phyloP scores from a whole-genome alignment of 2,329 filamentous ascomycete genomes.

The Neonectria magnoliae region DNA sequence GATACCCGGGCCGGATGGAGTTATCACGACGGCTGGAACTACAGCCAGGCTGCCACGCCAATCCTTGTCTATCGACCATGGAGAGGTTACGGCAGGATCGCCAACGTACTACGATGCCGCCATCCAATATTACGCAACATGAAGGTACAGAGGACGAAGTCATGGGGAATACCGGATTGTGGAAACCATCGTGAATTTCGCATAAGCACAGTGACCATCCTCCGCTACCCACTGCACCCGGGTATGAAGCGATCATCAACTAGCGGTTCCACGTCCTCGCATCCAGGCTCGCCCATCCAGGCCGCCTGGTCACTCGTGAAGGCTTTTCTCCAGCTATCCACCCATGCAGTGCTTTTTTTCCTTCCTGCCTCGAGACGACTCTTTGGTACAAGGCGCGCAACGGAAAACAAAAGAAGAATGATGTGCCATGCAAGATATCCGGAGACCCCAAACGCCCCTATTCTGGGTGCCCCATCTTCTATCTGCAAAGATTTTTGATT shows the following conservation, averaged over 20 bases:
- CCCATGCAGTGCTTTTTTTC: conserved; percentile 61
- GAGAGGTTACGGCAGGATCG: neutral
- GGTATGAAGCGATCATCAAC: conserved; percentile 73
- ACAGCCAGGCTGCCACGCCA: neutral
- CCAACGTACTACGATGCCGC: neutral
- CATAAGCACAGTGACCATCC: conserved; percentile 65
- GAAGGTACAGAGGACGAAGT: conserved; percentile 18
- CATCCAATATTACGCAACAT: conserved; percentile 26
- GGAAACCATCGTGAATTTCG: conserved; percentile 69
- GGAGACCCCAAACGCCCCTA: conserved; percentile 79
- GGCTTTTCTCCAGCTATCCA: conserved; percentile 68
- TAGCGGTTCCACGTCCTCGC: conserved; percentile 71
- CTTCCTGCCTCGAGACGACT: conserved; percentile 54
- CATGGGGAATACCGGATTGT: conserved; percentile 41
- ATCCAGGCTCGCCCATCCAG: conserved; percentile 51
- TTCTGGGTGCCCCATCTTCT: conserved; percentile 75
- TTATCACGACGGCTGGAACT: neutral
- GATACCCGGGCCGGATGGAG: neutral
- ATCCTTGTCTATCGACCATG: neutral
- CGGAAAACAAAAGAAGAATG: conserved; percentile 59
- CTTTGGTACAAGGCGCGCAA: conserved; percentile 57
- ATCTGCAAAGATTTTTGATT: conserved; percentile 65
- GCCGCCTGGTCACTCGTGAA: conserved; percentile 64
- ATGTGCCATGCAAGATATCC: conserved; percentile 82
- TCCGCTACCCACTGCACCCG: conserved; percentile 59